Conservation (phyloP, 345 rosid species). For the Hirschfeldia incana region DNA sequence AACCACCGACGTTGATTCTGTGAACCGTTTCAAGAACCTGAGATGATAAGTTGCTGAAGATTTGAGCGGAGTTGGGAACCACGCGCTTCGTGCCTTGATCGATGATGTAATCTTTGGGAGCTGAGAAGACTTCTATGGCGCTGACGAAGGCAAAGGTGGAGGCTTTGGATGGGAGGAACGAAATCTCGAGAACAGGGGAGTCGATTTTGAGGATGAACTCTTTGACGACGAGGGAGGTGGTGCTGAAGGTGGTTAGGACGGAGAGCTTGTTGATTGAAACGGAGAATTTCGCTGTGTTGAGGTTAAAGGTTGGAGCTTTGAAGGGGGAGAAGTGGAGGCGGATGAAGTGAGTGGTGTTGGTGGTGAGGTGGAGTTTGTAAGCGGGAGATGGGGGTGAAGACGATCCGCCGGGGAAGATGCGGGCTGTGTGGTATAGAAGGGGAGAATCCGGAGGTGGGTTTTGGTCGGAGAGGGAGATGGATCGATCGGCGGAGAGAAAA, state of each 20-base stretch:
- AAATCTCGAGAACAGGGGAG: conserved; percentile 47
- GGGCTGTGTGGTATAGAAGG: conserved; percentile 57
- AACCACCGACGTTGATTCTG: conserved; percentile 92
- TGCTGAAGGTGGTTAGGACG: conserved; percentile 49
- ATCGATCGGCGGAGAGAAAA: conserved; percentile 47
- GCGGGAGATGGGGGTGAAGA: conserved; percentile 1
- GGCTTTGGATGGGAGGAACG: conserved; percentile 45
- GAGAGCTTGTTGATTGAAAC: conserved; percentile 56
- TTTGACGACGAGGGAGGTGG: conserved; percentile 39
- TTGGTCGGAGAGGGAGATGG: conserved; percentile 48
- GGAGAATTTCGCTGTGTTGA: conserved; percentile 55
- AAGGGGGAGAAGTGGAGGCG: conserved; percentile 96
- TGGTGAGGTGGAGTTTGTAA: conserved; percentile 53
- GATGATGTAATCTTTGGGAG: conserved; percentile 60
- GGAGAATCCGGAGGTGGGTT: conserved; percentile 62
- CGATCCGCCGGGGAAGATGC: conserved; percentile 26
- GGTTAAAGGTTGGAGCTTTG: conserved; percentile 46
- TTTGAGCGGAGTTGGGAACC: conserved; percentile 43
- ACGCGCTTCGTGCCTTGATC: conserved; percentile 69
- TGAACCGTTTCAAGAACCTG: conserved; percentile 72
- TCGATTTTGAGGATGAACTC: conserved; percentile 56
- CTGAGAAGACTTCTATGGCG: conserved; percentile 80
- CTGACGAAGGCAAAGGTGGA: conserved; percentile 66
- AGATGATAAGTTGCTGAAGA: conserved; percentile 55
- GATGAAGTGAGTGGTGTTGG: conserved; percentile 67